Percentiles rank a stretch among this genome's conserved stretches.
Evolutionary conservation across 208 protist species (phyloP).

Genomic region (Histomonas meleagridis): DNA sequence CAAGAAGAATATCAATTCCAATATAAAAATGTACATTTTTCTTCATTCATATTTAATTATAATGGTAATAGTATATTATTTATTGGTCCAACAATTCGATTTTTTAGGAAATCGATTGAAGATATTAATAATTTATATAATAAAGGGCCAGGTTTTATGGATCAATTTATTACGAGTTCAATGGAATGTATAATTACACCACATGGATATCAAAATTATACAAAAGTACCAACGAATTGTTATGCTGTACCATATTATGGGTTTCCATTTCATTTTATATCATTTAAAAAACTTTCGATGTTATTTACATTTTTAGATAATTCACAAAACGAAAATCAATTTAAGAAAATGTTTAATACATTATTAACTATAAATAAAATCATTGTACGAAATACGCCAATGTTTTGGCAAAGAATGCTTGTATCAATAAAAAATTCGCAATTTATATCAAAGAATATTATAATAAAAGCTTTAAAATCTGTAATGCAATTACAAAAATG

Average conservation of each 20-base stretch:
- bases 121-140: background rate
- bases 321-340: background rate
- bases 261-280: constrained; percentile 1
- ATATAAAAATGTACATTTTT: background rate
- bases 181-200: background rate
- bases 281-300: background rate
- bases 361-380: background rate
- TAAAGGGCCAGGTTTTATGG: background rate
- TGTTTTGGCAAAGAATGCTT: background rate
- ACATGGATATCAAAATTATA: background rate
- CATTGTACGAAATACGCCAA: background rate
- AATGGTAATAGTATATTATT: background rate
- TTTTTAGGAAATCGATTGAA: background rate
- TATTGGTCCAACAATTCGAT: background rate
- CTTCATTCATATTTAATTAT: background rate
- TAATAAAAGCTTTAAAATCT: background rate
- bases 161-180: background rate
- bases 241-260: constrained; percentile 23
- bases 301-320: background rate
- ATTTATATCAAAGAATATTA: background rate
- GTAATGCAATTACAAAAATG: background rate
- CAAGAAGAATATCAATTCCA: background rate
- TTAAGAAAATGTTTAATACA: background rate
- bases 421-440: background rate
- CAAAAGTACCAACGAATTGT: background rate